These are phyloP conservation scores for Sarocladium brachiariae DNA, from an alignment of 2,329 filamentous ascomycete genomes.

Conservation along the genomic window DNA sequence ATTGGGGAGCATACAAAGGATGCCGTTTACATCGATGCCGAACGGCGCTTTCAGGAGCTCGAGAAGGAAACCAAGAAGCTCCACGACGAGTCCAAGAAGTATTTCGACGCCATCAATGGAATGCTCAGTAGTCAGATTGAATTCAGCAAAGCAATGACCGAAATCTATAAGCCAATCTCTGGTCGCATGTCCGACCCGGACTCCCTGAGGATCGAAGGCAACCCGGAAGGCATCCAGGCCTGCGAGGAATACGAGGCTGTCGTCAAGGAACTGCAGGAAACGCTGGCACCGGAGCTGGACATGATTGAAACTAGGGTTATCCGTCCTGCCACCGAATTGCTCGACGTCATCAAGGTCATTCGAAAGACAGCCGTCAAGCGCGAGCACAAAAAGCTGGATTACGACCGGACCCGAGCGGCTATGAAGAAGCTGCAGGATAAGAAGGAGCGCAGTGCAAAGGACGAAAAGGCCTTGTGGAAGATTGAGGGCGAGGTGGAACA, in stretches of 20 bases:
- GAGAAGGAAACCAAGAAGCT: constrained; percentile 95
- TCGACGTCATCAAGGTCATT: constrained; percentile 93
- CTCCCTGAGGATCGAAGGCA: constrained; percentile 73
- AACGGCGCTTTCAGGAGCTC: constrained; percentile 87
- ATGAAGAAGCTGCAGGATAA: constrained; percentile 97
- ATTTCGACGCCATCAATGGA: constrained; percentile 95
- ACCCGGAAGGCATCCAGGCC: constrained; percentile 85
- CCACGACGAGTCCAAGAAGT: constrained; percentile 95
- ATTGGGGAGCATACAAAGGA: constrained; percentile 95
- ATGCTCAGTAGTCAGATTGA: constrained; percentile 98
- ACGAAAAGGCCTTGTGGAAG: constrained; percentile 96
- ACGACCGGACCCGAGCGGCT: constrained; percentile 74
- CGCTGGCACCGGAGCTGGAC: constrained; percentile 83
- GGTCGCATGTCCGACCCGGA: constrained; percentile 91
- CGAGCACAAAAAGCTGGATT: constrained; percentile 96
- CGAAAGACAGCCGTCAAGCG: constrained; percentile 83
- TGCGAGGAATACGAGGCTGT: constrained; percentile 95
- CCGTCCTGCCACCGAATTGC: constrained; percentile 83
- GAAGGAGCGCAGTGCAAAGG: constrained; percentile 92
- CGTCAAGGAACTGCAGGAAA: constrained; percentile 83
- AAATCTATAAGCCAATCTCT: constrained; percentile 97
- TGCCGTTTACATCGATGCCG: constrained; percentile 87
- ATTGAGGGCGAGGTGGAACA: constrained; percentile 86
- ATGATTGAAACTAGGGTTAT: constrained; percentile 95
- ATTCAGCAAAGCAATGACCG: constrained; percentile 91